Conservation (phyloP, 192 early-diverging fungal genomes). For the Chytriomyces sp. region DNA sequence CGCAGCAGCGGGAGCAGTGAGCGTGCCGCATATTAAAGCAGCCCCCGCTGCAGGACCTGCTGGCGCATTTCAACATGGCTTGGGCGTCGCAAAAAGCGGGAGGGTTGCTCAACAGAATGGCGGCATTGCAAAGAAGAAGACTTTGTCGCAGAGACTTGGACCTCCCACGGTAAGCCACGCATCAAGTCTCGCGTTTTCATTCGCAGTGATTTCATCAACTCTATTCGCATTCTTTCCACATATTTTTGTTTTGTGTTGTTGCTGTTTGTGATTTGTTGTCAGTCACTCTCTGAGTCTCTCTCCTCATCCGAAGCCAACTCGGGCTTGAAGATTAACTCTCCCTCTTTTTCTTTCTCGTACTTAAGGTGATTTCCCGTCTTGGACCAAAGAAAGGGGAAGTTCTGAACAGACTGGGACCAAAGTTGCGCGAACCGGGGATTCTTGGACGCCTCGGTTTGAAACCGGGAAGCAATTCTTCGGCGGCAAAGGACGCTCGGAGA, state of each 20-base stretch:
- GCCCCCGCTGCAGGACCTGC: too few species aligned
- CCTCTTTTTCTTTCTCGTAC: background rate
- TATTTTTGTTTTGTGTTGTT: too few species aligned
- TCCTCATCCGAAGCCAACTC: too few species aligned
- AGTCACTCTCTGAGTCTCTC: too few species aligned
- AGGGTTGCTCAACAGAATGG: background rate
- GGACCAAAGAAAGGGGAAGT: constrained; percentile 30
- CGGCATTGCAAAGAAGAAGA: constrained; percentile 18
- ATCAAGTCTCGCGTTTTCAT: background rate
- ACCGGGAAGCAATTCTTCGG: constrained; percentile 1
- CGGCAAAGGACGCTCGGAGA: background rate
- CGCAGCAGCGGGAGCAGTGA: background rate
- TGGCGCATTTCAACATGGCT: too few species aligned
- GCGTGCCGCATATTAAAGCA: background rate
- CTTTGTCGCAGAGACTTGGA: constrained; percentile 6
- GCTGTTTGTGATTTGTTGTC: too few species aligned
- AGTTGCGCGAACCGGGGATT: constrained; percentile 5
- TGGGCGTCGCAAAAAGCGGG: background rate
- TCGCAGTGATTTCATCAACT: too few species aligned
- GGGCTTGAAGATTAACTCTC: background rate
- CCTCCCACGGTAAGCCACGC: constrained; percentile 7
- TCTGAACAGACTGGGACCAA: constrained; percentile 18
- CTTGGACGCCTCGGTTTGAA: constrained; percentile 23
- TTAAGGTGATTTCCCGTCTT: constrained; percentile 9
- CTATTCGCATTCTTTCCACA: too few species aligned